Conservation (phyloP, 2,329 filamentous ascomycete species). For the Fusarium sterilihyphosum region DNA sequence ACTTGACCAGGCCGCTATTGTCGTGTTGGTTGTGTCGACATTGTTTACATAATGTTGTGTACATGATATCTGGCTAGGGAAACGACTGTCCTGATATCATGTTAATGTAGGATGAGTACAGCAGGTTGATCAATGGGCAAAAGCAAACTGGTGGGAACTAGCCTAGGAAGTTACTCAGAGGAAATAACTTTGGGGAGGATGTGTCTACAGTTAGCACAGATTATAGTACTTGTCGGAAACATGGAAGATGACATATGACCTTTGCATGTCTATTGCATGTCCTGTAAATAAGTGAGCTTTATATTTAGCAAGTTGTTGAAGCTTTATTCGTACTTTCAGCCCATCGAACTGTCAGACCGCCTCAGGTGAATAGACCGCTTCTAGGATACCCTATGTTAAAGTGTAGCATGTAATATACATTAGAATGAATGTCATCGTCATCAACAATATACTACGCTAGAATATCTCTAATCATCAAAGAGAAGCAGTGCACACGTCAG, state of each 20-base stretch:
- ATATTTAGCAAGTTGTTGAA: neutral
- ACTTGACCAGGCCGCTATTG: neutral
- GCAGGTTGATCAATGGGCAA: neutral
- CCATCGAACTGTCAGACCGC: too few relatives aligned
- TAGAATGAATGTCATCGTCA: neutral
- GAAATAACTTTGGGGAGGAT: neutral
- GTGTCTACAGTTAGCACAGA: neutral
- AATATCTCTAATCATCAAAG: neutral
- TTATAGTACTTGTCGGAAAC: neutral
- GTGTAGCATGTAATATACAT: neutral
- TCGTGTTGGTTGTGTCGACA: neutral
- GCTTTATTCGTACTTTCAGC: neutral
- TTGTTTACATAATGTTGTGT: neutral
- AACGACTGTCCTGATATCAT: neutral
- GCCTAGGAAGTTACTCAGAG: neutral
- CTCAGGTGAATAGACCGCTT: neutral
- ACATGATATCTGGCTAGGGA: neutral
- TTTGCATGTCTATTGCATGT: neutral
- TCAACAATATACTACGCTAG: neutral
- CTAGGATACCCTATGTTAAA: neutral
- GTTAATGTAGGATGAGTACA: neutral
- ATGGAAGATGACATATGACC: neutral
- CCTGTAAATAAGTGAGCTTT: neutral
- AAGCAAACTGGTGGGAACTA: too few relatives aligned
- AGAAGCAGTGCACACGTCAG: neutral